phyloP scores from a whole-genome alignment of 2,329 filamentous ascomycete species.

The Venturia pyrina region DNA sequence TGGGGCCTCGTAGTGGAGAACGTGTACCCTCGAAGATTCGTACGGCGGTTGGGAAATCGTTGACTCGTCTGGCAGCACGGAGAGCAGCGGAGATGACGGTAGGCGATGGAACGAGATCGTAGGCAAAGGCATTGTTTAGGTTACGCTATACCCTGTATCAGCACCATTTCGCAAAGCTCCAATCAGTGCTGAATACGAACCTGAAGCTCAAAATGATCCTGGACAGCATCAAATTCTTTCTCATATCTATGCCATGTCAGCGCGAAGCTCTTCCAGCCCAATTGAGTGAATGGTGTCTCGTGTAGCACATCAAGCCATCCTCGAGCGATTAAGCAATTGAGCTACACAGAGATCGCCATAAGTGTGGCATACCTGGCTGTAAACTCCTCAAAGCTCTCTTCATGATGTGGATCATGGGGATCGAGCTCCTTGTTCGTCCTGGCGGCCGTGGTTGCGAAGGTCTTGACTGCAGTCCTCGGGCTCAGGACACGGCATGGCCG shows the following conservation, averaged over 20 bases:
- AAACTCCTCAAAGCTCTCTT: conserved; percentile 99
- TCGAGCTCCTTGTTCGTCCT: conserved; percentile 2
- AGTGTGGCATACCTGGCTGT: conserved; percentile 67
- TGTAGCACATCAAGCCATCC: conserved; percentile 14
- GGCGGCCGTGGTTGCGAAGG: background rate
- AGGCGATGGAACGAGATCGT: conserved; percentile 95
- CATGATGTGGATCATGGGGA: conserved; percentile 26
- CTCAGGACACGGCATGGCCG: background rate
- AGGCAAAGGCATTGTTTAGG: conserved; percentile 99
- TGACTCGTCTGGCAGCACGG: conserved; percentile 88
- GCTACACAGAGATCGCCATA: conserved; percentile 10
- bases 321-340: conserved; percentile 12
- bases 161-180: background rate
- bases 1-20: background rate
- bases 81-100: conserved; percentile 85
- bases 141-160: conserved; percentile 55
- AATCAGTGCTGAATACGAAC: conserved; percentile 26
- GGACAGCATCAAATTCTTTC: conserved; percentile 95
- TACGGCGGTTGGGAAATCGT: conserved; percentile 97
- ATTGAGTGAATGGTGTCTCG: conserved; percentile 2
- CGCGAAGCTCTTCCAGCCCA: conserved; percentile 11
- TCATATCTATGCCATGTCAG: conserved; percentile 62
- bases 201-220: conserved; percentile 99
- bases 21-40: conserved; percentile 92
- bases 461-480: conserved; percentile 7